phyloP scores from a whole-genome alignment of 1,139 yeast genomes.

The Chernovozyma aurita region DNA sequence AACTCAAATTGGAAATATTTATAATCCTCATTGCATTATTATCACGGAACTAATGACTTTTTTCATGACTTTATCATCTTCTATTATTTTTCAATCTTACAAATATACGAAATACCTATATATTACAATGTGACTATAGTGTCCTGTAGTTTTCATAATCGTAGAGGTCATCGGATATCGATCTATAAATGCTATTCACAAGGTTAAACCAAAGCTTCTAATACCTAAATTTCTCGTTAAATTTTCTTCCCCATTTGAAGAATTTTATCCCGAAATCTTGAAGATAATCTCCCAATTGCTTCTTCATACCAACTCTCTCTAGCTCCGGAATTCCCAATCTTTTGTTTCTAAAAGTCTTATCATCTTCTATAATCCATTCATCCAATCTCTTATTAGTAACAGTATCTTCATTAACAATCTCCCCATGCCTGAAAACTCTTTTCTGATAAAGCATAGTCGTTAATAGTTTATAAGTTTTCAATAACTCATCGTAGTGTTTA shows the following conservation, averaged over 20 bases:
- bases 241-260: constrained; percentile 30
- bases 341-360: constrained; percentile 8
- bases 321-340: constrained; percentile 19
- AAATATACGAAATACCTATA: too few species aligned
- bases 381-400: constrained; percentile 4
- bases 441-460: constrained; percentile 14
- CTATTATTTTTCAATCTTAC: neutral
- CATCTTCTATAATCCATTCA: constrained; percentile 4
- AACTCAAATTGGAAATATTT: constrained; percentile 1
- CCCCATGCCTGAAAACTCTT: constrained; percentile 31
- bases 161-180: too few species aligned
- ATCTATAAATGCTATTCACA: too few species aligned
- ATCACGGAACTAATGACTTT: neutral
- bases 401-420: constrained; percentile 20
- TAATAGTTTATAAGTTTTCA: constrained; percentile 15
- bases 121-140: too few species aligned
- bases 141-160: too few species aligned
- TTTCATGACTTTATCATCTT: constrained; percentile 2
- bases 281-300: constrained; percentile 30
- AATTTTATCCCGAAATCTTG: constrained; percentile 16
- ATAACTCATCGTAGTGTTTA: constrained; percentile 17
- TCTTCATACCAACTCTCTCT: constrained; percentile 29
- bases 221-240: constrained; percentile 17
- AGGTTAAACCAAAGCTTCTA: too few species aligned
- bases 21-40: neutral